These are phyloP conservation scores for Eucalyptus cloeziana DNA, from an alignment of 345 rosid species.

Conservation along the genomic window DNA sequence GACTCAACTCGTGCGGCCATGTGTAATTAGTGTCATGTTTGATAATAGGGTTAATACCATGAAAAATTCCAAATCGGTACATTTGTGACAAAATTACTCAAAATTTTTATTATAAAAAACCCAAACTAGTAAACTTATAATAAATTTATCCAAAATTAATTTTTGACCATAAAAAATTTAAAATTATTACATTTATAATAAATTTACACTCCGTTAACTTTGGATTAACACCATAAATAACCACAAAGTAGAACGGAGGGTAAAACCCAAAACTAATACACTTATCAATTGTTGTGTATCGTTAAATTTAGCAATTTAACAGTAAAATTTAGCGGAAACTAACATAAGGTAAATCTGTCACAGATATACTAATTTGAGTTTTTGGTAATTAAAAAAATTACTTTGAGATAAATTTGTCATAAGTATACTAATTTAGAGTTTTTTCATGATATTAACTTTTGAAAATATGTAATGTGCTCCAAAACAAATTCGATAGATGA, in stretches of 20 bases:
- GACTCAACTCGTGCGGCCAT: background rate
- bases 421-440: fast-evolving
- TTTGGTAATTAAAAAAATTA: too few relatives aligned
- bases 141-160: too few relatives aligned
- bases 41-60: fast-evolving
- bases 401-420: fast-evolving
- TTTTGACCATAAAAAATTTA: too few relatives aligned
- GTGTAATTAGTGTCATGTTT: background rate
- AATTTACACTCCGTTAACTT: fast-evolving
- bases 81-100: too few relatives aligned
- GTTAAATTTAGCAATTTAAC: fast-evolving
- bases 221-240: fast-evolving
- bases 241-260: too few relatives aligned
- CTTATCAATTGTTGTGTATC: fast-evolving
- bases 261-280: too few relatives aligned
- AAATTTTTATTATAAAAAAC: too few relatives aligned
- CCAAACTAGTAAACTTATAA: too few relatives aligned
- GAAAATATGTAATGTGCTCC: background rate
- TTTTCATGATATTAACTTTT: fast-evolving
- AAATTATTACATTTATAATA: too few relatives aligned
- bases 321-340: fast-evolving
- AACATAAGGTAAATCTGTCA: too few relatives aligned
- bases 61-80: fast-evolving
- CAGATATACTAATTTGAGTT: fast-evolving
- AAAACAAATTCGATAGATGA: background rate